Base-by-base conservation (phyloP, 1,284 basidiomycete species). In the Cutaneotrichosporon mucoides region DNA sequence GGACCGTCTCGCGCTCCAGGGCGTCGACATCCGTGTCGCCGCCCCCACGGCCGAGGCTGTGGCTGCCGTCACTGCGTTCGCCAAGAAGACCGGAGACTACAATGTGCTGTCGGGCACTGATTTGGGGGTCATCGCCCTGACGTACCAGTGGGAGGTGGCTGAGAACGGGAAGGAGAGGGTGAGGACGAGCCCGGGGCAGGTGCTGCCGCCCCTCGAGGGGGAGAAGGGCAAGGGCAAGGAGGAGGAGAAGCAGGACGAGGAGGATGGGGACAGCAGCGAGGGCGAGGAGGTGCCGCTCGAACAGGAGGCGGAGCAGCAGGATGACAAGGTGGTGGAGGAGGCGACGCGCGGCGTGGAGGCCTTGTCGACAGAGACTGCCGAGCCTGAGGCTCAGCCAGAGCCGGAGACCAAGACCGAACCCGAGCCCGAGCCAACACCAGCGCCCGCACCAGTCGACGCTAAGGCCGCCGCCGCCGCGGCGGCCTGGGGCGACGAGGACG, bases 81-180 rank as follows among this genome's bases (percentile, higher is more conserved):
- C 96, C 3, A 94, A 92, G 82, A 91, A 92, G 82, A 97, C 95
- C 0, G 96, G 96, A 78, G 96, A 99, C 79, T 95, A 92, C 73
- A 83, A 90, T 40, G 95, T 95, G 48, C 83, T 99, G 37, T 97
- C 93, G 9, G 84, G 87, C 70, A 85, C 94, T 13, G 96, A 99
- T 85, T 77, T 99, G 59, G 88, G 89, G 65, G 88, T 99, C 43
- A 80, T 99, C 48, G 96, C 96, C 0, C 81, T 99, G 66, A 92
- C 93, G 0, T 88, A 90, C 73, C 84, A 87, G 48, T 79, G 94
- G 57, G 87, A 85, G 79, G 84, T 82, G 56, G 78, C 79, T 57
- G 79, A 78, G 63, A 83, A 83, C 63, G 82, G 82, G 0, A 78
- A 78, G 42, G 82, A 83, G 60, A 61, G 68, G 12, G 69, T 76